Conservation (phyloP, 441 rosid species). For the Corymbia citriodora region DNA sequence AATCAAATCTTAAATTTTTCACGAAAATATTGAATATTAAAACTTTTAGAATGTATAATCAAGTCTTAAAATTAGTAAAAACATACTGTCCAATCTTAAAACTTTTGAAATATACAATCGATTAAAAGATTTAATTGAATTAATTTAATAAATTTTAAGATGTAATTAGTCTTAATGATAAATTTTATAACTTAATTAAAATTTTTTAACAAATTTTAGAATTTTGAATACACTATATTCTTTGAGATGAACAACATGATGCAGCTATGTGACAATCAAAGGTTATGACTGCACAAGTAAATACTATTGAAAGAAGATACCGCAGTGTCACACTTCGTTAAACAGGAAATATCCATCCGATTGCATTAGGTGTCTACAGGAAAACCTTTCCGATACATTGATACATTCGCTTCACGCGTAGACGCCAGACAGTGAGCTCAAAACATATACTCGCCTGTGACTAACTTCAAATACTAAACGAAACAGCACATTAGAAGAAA, state of each 20-base stretch:
- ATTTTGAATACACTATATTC: too few relatives aligned
- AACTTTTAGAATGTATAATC: background rate
- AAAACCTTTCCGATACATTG: background rate
- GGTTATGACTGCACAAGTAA: background rate
- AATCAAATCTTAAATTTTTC: too few relatives aligned
- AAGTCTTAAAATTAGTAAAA: too few relatives aligned
- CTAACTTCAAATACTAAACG: background rate
- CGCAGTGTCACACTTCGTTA: background rate
- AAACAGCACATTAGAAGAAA: background rate
- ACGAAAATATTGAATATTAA: accelerated
- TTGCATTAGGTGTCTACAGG: background rate
- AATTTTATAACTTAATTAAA: accelerated
- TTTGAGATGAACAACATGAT: background rate
- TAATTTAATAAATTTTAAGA: too few relatives aligned
- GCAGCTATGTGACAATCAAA: background rate
- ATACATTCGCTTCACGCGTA: background rate
- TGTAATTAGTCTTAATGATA: too few relatives aligned
- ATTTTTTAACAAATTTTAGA: too few relatives aligned
- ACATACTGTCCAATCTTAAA: accelerated
- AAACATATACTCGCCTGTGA: background rate
- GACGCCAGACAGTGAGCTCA: background rate
- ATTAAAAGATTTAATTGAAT: accelerated
- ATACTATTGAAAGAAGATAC: background rate
- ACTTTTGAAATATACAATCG: accelerated
- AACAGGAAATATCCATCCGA: background rate